Percentiles rank a stretch among this genome's conserved stretches.
These are phyloP conservation scores for Nicotiana tabacum DNA, from an alignment of 257 asterid species.

Conservation along the genomic window DNA sequence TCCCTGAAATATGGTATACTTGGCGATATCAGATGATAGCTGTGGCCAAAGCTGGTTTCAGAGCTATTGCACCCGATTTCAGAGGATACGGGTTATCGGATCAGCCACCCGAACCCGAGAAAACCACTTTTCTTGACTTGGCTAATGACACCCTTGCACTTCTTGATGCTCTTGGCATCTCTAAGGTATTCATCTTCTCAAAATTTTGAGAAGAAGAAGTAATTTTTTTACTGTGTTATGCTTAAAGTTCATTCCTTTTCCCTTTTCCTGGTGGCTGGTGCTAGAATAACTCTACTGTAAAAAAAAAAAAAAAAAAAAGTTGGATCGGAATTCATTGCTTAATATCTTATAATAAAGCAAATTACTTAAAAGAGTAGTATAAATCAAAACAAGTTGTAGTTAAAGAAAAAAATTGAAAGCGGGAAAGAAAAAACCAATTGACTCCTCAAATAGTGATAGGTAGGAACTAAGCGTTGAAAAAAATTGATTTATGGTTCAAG, in stretches of 20 bases:
- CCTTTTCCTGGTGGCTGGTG: not conserved
- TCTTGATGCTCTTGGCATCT: conserved; percentile 40
- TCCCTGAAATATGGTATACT: conserved; percentile 50
- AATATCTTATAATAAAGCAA: too few relatives aligned
- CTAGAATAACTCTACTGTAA: not conserved
- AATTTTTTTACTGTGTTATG: not conserved
- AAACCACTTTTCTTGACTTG: conserved; percentile 31
- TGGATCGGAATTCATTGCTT: not conserved
- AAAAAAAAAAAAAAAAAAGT: too few relatives aligned
- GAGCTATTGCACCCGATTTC: conserved; percentile 55
- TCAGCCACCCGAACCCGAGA: conserved; percentile 42
- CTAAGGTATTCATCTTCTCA: not conserved
- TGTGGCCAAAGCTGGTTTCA: conserved; percentile 39
- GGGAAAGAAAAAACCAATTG: not conserved
- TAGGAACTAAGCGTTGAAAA: too few relatives aligned
- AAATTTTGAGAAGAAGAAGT: too few relatives aligned
- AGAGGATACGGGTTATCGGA: conserved; percentile 64
- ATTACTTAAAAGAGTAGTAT: not conserved
- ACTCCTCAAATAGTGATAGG: not conserved
- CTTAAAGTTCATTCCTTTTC: not conserved
- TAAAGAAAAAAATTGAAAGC: not conserved
- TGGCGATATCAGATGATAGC: conserved; percentile 51
- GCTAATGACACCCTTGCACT: conserved; percentile 37
- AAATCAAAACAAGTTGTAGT: too few relatives aligned
- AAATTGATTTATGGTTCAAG: not conserved